These are phyloP conservation scores for Tetrahymena borealis DNA, from an alignment of 73 alveolate genomes.

Conservation along the genomic window DNA sequence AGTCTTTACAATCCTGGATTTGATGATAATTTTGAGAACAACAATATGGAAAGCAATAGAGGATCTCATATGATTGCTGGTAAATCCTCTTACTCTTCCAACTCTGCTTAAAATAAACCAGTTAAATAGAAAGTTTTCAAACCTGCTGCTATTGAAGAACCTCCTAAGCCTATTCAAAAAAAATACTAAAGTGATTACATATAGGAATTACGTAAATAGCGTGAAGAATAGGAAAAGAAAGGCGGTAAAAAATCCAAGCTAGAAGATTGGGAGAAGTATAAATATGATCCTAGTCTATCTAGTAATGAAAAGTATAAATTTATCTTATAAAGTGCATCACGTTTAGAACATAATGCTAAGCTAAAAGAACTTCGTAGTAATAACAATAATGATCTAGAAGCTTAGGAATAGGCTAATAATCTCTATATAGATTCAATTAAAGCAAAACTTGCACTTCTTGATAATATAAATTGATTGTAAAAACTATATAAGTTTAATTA, in stretches of 20 bases:
- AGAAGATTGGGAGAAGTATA: background rate
- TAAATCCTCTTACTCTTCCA: background rate
- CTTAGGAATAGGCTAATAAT: constrained; percentile 40
- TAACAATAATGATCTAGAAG: constrained; percentile 4
- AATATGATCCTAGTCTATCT: background rate
- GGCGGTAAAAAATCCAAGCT: background rate
- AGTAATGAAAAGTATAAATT: constrained; percentile 2
- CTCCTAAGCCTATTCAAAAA: background rate
- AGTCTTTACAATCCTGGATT: background rate
- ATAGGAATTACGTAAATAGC: background rate
- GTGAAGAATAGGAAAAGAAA: background rate
- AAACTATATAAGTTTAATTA: background rate
- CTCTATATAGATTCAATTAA: constrained; percentile 33
- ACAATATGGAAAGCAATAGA: background rate
- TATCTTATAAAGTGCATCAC: constrained; percentile 19
- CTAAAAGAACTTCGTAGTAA: constrained; percentile 23
- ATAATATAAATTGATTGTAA: background rate
- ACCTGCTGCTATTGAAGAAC: background rate
- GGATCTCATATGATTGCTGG: background rate
- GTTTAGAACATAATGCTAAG: constrained; percentile 30
- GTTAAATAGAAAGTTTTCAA: background rate
- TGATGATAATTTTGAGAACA: background rate
- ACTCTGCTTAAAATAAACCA: background rate
- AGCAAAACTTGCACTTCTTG: constrained; percentile 30
- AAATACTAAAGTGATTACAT: background rate